Evolutionary conservation across 2,329 filamentous ascomycete genomes (phyloP).

Genomic region (Scorias spongiosa): DNA sequence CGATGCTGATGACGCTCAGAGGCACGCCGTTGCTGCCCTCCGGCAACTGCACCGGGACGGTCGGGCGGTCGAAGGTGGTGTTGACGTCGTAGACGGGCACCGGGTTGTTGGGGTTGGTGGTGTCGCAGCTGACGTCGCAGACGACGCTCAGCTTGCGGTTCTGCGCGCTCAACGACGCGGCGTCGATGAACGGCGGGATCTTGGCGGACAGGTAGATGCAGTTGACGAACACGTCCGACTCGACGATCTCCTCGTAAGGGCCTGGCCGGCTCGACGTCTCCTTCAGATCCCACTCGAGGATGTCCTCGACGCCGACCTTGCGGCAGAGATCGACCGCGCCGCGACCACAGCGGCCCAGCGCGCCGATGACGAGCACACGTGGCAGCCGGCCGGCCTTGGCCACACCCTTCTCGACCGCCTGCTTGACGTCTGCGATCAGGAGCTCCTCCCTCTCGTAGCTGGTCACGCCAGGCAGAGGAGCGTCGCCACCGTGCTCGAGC

Average conservation of each 20-base stretch:
- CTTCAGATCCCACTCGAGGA: constrained; percentile 60
- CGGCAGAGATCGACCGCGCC: constrained; percentile 71
- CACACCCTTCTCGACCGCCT: constrained; percentile 49
- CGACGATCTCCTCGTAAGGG: constrained; percentile 21
- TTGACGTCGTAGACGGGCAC: constrained; percentile 72
- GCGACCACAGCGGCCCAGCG: constrained; percentile 58
- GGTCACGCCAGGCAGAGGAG: constrained; percentile 50
- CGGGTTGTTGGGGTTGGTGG: constrained; percentile 55
- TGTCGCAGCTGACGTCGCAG: constrained; percentile 65
- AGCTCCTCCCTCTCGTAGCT: constrained; percentile 60
- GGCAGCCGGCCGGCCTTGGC: constrained; percentile 54
- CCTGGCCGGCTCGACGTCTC: constrained; percentile 55
- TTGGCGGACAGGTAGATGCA: constrained; percentile 72
- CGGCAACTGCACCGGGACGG: constrained; percentile 54
- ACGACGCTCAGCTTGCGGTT: constrained; percentile 53
- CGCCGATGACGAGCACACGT: constrained; percentile 70
- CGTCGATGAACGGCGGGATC: constrained; percentile 69
- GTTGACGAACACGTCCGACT: constrained; percentile 48
- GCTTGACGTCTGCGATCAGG: constrained; percentile 60
- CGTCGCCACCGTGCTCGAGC: constrained; percentile 49
- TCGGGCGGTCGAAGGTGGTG: constrained; percentile 81
- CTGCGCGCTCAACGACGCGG: constrained; percentile 49
- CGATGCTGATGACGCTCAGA: constrained; percentile 72
- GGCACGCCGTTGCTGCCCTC: constrained; percentile 34
- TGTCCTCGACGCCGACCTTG: constrained; percentile 57